phyloP scores from a whole-genome alignment of 2,329 filamentous ascomycete genomes.

The Xylogone sp. region DNA sequence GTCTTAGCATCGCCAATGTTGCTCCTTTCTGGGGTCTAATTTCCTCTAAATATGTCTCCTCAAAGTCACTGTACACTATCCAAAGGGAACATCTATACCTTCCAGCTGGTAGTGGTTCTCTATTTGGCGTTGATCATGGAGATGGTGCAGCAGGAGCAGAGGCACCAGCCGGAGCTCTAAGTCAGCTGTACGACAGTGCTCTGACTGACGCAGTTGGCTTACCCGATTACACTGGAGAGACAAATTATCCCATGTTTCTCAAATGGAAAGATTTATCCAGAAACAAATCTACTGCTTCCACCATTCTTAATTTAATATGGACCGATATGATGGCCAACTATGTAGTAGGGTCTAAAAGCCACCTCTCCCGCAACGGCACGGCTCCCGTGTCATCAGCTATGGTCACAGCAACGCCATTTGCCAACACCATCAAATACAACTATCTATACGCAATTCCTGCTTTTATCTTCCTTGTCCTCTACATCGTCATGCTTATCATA shows the following conservation, averaged over 20 bases:
- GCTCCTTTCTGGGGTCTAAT: constrained; percentile 38
- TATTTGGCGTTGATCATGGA: neutral
- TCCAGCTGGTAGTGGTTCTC: constrained; percentile 1
- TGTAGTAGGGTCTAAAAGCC: constrained; percentile 34
- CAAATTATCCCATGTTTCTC: constrained; percentile 36
- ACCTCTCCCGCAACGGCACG: constrained; percentile 7
- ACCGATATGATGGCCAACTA: constrained; percentile 39
- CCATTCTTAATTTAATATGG: constrained; percentile 41
- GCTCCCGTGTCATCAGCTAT: neutral
- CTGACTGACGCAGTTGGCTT: constrained; percentile 22
- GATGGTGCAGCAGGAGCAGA: neutral
- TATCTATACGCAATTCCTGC: constrained; percentile 31
- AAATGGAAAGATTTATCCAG: constrained; percentile 35
- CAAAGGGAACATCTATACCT: constrained; percentile 13
- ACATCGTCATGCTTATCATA: constrained; percentile 10
- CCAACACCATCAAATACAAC: constrained; percentile 28
- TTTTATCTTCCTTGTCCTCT: constrained; percentile 10
- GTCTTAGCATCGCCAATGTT: constrained; percentile 20
- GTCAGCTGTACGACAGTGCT: constrained; percentile 28
- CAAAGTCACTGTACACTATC: constrained; percentile 30
- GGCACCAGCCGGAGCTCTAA: constrained; percentile 12
- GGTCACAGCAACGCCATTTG: constrained; percentile 25
- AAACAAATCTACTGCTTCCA: constrained; percentile 20
- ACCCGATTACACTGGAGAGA: constrained; percentile 31
- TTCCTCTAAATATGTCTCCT: constrained; percentile 22